These are phyloP conservation scores for Tulasnella sp. DNA, from an alignment of 768 basidiomycete species.

Conservation along the genomic window DNA sequence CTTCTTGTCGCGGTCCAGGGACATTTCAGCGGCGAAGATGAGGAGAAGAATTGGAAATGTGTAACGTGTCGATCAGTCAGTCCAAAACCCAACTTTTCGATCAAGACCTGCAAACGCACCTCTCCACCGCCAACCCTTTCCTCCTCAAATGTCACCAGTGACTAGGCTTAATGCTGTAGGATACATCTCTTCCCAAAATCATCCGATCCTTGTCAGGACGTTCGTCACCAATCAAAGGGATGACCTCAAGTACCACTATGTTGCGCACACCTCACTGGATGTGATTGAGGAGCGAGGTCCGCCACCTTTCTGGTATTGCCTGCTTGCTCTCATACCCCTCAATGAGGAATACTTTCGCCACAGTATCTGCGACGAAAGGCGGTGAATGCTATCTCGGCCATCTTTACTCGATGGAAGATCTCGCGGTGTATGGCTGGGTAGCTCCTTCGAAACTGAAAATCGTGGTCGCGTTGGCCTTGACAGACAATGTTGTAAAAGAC, in stretches of 20 bases:
- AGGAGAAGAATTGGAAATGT: not conserved
- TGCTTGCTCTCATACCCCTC: not conserved
- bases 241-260: conserved; percentile 73
- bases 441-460: conserved; percentile 85
- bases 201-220: conserved; percentile 67
- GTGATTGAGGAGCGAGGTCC: conserved; percentile 85
- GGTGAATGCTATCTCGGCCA: conserved; percentile 77
- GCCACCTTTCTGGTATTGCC: conserved; percentile 21
- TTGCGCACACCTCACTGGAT: conserved; percentile 83
- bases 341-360: conserved; percentile 10
- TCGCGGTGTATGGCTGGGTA: conserved; percentile 85
- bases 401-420: conserved; percentile 84
- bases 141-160: not conserved
- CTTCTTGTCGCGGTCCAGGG: conserved; percentile 10
- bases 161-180: conserved; percentile 68
- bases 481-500: conserved; percentile 74
- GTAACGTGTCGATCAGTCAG: not conserved
- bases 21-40: not conserved
- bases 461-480: conserved; percentile 64
- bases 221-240: conserved; percentile 49
- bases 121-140: not conserved
- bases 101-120: not conserved
- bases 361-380: conserved; percentile 41
- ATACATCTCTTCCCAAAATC: conserved; percentile 75
- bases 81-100: not conserved